phyloP scores from a whole-genome alignment of 1,284 basidiomycete genomes.

The Vanrija sp. region DNA sequence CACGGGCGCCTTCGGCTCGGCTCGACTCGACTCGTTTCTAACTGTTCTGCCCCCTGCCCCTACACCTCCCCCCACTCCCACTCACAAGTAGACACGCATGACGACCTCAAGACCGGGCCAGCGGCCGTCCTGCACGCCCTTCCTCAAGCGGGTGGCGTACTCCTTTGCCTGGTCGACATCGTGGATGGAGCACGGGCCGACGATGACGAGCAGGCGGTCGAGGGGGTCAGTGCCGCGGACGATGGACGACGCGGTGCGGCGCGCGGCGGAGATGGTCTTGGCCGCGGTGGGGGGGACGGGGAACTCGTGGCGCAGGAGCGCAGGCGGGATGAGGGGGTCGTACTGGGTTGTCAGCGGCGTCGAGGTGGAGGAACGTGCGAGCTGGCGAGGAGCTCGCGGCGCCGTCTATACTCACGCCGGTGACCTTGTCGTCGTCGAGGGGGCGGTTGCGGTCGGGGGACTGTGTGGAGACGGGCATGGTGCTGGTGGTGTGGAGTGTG shows the following conservation, averaged over 20 bases:
- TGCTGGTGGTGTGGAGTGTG: not conserved
- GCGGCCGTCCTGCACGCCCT: constrained; percentile 60
- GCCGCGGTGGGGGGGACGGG: constrained; percentile 50
- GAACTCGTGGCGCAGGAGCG: constrained; percentile 79
- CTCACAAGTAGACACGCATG: constrained; percentile 89
- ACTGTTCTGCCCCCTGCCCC: not conserved
- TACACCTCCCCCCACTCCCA: not conserved
- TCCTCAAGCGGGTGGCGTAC: constrained; percentile 75
- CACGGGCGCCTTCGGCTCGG: not conserved
- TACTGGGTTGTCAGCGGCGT: constrained; percentile 56
- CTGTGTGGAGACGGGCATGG: constrained; percentile 35
- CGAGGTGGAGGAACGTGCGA: not conserved
- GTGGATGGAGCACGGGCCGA: constrained; percentile 97
- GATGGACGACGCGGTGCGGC: constrained; percentile 70
- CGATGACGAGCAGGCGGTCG: constrained; percentile 79
- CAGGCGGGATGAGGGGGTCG: constrained; percentile 87
- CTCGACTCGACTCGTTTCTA: not conserved
- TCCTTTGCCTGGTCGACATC: constrained; percentile 81
- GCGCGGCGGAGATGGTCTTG: constrained; percentile 70
- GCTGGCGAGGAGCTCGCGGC: not conserved
- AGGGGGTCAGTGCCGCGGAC: constrained; percentile 68
- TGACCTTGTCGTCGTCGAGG: constrained; percentile 45
- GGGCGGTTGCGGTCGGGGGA: constrained; percentile 40
- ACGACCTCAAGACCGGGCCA: constrained; percentile 74
- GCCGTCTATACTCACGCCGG: constrained; percentile 32